Conservation (phyloP, 176 grass and related monocot species). For the Avena sativa region DNA sequence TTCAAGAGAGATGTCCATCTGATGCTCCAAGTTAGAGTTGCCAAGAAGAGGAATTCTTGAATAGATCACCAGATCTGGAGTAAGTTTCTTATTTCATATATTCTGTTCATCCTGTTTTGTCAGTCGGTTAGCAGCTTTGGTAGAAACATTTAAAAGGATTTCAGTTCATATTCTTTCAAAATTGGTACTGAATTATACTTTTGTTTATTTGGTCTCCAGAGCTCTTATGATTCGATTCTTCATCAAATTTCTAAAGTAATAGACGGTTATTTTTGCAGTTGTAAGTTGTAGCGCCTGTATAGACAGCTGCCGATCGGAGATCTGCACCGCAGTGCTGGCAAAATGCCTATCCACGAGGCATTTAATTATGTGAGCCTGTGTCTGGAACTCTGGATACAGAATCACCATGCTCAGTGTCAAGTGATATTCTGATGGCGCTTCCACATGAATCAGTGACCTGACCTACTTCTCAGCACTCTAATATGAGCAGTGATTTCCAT, state of each 20-base stretch:
- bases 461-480: not conserved
- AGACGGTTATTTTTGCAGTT: conserved; percentile 36
- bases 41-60: conserved; percentile 76
- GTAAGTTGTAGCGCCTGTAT: not conserved
- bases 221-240: not conserved
- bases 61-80: conserved; percentile 35
- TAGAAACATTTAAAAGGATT: not conserved
- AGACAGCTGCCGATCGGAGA: conserved; percentile 15
- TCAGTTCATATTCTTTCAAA: not conserved
- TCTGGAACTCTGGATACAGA: conserved; percentile 3
- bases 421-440: not conserved
- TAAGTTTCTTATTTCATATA: conserved; percentile 22
- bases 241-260: conserved; percentile 5
- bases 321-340: not conserved
- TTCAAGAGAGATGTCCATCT: conserved; percentile 96
- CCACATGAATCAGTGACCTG: not conserved
- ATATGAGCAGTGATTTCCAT: not conserved
- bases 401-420: not conserved
- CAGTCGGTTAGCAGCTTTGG: conserved; percentile 5
- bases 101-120: not conserved
- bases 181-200: conserved; percentile 4
- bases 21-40: conserved; percentile 93
- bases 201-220: not conserved
- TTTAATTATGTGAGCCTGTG: not conserved
- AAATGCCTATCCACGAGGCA: not conserved